These are phyloP conservation scores for Solanum dulcamara DNA, from an alignment of 257 asterid species.

Conservation along the genomic window DNA sequence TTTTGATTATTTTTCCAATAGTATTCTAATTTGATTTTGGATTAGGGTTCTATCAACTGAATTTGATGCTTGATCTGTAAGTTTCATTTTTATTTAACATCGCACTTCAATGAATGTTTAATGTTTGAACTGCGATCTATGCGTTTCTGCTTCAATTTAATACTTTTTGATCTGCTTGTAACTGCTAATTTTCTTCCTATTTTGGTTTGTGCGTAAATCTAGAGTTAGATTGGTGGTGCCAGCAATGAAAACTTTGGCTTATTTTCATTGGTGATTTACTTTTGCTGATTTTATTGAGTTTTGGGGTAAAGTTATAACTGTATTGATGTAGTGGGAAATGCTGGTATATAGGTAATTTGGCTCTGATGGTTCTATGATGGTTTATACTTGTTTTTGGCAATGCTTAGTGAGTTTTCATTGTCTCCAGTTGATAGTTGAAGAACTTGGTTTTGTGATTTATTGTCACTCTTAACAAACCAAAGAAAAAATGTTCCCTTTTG, in stretches of 20 bases:
- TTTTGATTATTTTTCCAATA: neutral
- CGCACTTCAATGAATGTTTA: neutral
- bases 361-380: neutral
- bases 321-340: neutral
- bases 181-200: neutral
- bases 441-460: neutral
- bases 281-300: neutral
- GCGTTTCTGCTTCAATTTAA: neutral
- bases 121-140: neutral
- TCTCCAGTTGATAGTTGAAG: neutral
- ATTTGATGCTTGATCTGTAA: slow-evolving; percentile 5
- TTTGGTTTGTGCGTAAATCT: neutral
- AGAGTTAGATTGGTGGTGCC: neutral
- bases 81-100: neutral
- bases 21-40: neutral
- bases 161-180: neutral
- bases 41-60: neutral
- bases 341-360: neutral
- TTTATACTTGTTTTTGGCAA: neutral
- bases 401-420: neutral
- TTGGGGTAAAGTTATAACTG: neutral
- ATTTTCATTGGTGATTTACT: neutral
- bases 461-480: neutral
- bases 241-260: neutral
- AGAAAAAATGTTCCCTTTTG: neutral